Base-by-base conservation (phyloP, 2,329 filamentous ascomycete species). In the Aspergillus neotritici region DNA sequence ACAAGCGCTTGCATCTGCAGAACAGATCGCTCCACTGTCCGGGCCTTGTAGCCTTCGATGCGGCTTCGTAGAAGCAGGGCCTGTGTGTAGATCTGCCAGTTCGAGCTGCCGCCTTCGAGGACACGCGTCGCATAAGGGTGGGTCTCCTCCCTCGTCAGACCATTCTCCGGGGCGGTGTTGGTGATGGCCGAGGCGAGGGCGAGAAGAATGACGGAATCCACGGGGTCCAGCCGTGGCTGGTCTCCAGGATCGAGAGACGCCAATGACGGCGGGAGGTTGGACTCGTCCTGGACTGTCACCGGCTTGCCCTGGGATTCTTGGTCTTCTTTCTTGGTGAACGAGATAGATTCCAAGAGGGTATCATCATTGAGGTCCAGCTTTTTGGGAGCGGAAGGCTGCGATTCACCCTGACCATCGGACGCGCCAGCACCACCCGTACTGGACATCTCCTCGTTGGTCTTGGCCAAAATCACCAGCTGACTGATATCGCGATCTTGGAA, bases 11-110 rank as follows among this genome's bases (percentile, higher is more conserved):
- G 93, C 53, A 98, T 78, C 67, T 98, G 93, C 14, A 98, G 71
- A 0, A 98, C 80, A 35, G 88, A 87, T 47, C 93, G 77, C 68
- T 98, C 93, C 31, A 94, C 77, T 0, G 93, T 98, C 42, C 91
- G 78, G 41, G 90, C 87, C 41, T 82, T 80, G 66, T 94, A 90
- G 0, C 90, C 77, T 66, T 98, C 93, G 42, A 97, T 91, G 12
- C 93, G 78, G 47, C 87, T 94, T 34, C 93, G 79, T 2, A 97
- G 86, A 0, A 98, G 75, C 7, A 98, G 73, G 0, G 89, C 93
- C 61, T 97, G 90, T 0, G 93, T 96, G 62, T 97, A 97, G 29
- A 96, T 84, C 64, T 97, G 93, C 93, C 93, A 98, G 65, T 97
- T 98, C 1, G 88, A 91, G 35, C 86, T 86, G 54, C 91, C 90